Conservation (phyloP, 2,329 filamentous ascomycete genomes). For the Diaporthe australafricana region DNA sequence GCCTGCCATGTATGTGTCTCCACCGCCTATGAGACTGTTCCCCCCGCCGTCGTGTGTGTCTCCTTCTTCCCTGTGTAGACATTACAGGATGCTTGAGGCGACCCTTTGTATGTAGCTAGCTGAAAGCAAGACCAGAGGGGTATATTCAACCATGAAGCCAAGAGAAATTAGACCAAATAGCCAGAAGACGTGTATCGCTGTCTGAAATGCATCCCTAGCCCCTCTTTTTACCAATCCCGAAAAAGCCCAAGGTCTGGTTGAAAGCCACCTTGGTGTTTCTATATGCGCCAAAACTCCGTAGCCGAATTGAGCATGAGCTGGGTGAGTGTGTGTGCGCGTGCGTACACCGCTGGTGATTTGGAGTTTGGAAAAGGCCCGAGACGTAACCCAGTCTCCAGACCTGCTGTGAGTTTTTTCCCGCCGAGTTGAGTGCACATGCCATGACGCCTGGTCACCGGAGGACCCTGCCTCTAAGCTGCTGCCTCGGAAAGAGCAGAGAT, state of each 20-base stretch:
- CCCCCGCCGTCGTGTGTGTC: not conserved
- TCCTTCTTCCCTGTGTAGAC: slow-evolving; percentile 4
- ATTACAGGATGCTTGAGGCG: slow-evolving; percentile 17
- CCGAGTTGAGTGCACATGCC: not conserved
- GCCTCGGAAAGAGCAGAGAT: not conserved
- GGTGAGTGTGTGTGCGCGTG: not conserved
- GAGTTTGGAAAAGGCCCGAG: not conserved
- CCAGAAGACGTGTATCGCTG: not conserved
- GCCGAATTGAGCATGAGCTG: slow-evolving; percentile 1
- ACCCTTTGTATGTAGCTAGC: not conserved
- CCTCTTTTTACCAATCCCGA: not conserved
- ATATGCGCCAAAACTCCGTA: slow-evolving; percentile 20
- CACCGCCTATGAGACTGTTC: not conserved
- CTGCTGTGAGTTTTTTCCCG: slow-evolving; percentile 1
- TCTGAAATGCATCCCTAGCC: not conserved
- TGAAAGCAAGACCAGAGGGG: slow-evolving; percentile 27
- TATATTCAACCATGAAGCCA: slow-evolving; percentile 4
- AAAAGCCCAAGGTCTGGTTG: not conserved
- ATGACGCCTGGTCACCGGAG: not conserved
- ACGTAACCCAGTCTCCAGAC: not conserved
- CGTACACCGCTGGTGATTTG: not conserved
- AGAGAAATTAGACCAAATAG: not conserved
- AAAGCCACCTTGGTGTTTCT: slow-evolving; percentile 21
- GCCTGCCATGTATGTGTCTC: slow-evolving; percentile 21
- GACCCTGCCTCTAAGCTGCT: not conserved